Conservation (phyloP, 352 stramenopile species). For the Stramenopiles sp. region DNA sequence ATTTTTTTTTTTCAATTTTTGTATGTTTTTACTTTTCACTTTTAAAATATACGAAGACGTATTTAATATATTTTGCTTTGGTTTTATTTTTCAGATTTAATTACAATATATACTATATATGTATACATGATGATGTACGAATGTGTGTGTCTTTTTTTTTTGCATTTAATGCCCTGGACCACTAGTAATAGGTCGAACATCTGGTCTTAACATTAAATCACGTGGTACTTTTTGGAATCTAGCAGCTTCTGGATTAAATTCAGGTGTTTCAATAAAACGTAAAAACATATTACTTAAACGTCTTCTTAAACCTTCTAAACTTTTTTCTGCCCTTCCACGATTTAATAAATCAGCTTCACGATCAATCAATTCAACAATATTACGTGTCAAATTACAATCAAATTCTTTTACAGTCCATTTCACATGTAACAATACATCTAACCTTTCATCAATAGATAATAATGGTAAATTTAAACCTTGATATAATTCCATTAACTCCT, state of each 20-base stretch:
- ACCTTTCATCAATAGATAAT: slow-evolving; percentile 39
- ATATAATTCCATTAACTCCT: slow-evolving; percentile 63
- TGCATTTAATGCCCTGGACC: background rate
- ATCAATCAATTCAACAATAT: slow-evolving; percentile 72
- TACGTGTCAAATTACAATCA: slow-evolving; percentile 52
- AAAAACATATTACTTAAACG: slow-evolving; percentile 54
- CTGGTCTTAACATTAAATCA: background rate
- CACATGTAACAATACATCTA: slow-evolving; percentile 68
- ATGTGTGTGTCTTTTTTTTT: too few relatives aligned
- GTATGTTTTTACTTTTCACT: too few relatives aligned
- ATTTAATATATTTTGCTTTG: too few relatives aligned
- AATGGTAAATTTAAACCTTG: slow-evolving; percentile 37
- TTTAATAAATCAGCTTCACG: slow-evolving; percentile 73
- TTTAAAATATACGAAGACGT: too few relatives aligned
- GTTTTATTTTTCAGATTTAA: too few relatives aligned
- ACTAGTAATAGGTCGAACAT: background rate
- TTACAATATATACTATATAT: too few relatives aligned
- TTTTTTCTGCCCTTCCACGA: slow-evolving; percentile 45
- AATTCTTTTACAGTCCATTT: slow-evolving; percentile 80
- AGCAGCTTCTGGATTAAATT: slow-evolving; percentile 69
- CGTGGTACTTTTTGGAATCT: slow-evolving; percentile 27
- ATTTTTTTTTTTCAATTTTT: too few relatives aligned
- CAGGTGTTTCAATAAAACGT: slow-evolving; percentile 69
- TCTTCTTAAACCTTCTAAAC: slow-evolving; percentile 53
- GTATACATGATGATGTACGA: too few relatives aligned